Conservation (phyloP, 2,329 filamentous ascomycete species). For the Paecilomyces sp. region DNA sequence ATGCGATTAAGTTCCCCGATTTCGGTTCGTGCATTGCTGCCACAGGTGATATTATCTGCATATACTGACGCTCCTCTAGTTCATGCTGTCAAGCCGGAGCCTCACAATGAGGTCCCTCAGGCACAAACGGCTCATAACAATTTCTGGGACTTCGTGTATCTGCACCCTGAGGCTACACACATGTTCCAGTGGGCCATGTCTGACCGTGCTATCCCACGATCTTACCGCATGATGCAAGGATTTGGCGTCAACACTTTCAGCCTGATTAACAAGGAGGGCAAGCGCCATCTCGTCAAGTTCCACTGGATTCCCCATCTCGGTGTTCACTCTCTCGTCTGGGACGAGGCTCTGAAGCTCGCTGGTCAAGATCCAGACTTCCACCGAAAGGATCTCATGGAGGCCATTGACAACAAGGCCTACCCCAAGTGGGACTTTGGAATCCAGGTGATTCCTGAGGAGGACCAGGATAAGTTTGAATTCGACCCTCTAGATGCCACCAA, state of each 20-base stretch:
- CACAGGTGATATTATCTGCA: constrained; percentile 1
- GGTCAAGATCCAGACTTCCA: constrained; percentile 78
- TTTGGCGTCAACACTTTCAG: constrained; percentile 78
- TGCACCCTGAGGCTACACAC: constrained; percentile 66
- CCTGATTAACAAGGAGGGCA: constrained; percentile 59
- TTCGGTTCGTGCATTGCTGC: constrained; percentile 32
- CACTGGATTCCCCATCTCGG: constrained; percentile 68
- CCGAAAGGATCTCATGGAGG: constrained; percentile 66
- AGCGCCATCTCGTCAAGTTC: constrained; percentile 71
- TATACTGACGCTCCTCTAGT: constrained; percentile 17
- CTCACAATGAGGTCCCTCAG: constrained; percentile 63
- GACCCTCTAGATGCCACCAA: constrained; percentile 82
- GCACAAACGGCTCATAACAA: constrained; percentile 66
- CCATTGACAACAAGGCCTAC: constrained; percentile 63
- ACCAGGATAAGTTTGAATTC: constrained; percentile 73
- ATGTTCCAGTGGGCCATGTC: constrained; percentile 78
- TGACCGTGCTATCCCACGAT: constrained; percentile 65
- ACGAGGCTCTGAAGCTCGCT: constrained; percentile 67
- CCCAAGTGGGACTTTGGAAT: constrained; percentile 78
- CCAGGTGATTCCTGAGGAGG: constrained; percentile 65
- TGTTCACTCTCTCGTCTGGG: constrained; percentile 67
- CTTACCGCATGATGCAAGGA: constrained; percentile 78
- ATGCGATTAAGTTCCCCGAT: constrained; percentile 67
- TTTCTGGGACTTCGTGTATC: constrained; percentile 67
- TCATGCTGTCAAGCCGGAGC: constrained; percentile 60